Percentiles rank a stretch among this genome's conserved stretches.
These are phyloP conservation scores for Psidium guajava DNA, from an alignment of 345 rosid species.

Conservation along the genomic window DNA sequence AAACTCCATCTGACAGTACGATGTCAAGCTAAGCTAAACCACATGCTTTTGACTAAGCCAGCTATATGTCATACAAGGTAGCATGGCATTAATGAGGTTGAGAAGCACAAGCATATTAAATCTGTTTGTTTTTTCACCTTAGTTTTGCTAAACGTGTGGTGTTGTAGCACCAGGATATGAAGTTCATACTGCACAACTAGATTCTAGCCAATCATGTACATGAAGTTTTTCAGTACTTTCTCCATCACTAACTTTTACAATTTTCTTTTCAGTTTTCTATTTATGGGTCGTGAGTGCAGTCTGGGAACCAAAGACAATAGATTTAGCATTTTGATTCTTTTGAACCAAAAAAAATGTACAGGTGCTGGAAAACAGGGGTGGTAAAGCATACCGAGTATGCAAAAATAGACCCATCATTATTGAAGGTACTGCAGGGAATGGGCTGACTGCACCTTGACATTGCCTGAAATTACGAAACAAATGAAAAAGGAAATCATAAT, in stretches of 20 bases:
- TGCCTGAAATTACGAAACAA: constrained; percentile 43
- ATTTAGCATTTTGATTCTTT: background rate
- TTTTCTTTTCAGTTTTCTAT: background rate
- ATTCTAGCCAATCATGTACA: background rate
- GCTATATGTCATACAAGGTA: background rate
- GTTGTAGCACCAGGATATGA: background rate
- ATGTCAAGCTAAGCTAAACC: background rate
- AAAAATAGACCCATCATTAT: constrained; percentile 82
- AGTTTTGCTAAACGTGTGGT: background rate
- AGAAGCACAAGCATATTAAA: background rate
- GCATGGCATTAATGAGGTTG: background rate
- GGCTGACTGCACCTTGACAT: constrained; percentile 85
- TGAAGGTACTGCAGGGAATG: constrained; percentile 85
- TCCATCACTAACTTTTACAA: background rate
- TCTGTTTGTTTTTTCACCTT: background rate
- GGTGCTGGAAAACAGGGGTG: background rate
- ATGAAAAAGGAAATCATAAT: background rate
- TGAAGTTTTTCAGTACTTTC: background rate
- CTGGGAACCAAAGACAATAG: background rate
- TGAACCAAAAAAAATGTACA: background rate
- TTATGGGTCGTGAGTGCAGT: background rate
- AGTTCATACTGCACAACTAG: background rate
- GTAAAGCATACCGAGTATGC: constrained; percentile 65
- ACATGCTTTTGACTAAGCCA: background rate
- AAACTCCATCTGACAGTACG: background rate